Percentiles rank a stretch among this genome's conserved stretches.
Evolutionary conservation across 176 grass and related monocot genomes (phyloP).

Genomic region (Poa annua): DNA sequence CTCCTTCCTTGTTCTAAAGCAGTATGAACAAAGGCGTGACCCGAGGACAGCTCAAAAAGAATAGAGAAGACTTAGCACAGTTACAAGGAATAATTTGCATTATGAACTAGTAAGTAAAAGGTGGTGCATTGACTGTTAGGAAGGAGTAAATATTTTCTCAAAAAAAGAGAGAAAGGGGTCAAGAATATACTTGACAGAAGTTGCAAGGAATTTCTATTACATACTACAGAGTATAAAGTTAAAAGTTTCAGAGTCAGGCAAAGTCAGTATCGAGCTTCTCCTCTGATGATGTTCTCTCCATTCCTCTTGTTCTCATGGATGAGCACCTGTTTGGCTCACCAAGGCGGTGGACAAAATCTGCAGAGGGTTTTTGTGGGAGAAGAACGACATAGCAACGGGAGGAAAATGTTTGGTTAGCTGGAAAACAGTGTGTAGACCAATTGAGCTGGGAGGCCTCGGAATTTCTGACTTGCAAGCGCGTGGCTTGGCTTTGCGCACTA

Average conservation of each 20-base stretch:
- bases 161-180: neutral
- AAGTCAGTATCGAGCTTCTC: conserved; percentile 34
- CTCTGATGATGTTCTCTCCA: conserved; percentile 33
- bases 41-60: conserved; percentile 35
- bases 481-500: no score
- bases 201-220: conserved; percentile 29
- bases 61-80: conserved; percentile 27
- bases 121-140: neutral
- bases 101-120: conserved; percentile 27
- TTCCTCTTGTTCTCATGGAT: no score
- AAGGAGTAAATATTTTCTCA: neutral
- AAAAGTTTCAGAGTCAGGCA: conserved; percentile 1
- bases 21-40: conserved; percentile 31
- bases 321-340: no score
- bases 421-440: no score
- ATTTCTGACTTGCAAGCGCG: no score
- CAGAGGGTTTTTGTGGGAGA: no score
- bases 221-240: neutral
- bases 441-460: no score
- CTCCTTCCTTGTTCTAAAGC: conserved; percentile 35
- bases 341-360: no score
- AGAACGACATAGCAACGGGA: no score
- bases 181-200: conserved; percentile 14
- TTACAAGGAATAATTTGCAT: conserved; percentile 35
- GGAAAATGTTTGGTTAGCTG: no score